phyloP scores from a whole-genome alignment of 1,284 basidiomycete species.

The Cryptococcus neoformans region DNA sequence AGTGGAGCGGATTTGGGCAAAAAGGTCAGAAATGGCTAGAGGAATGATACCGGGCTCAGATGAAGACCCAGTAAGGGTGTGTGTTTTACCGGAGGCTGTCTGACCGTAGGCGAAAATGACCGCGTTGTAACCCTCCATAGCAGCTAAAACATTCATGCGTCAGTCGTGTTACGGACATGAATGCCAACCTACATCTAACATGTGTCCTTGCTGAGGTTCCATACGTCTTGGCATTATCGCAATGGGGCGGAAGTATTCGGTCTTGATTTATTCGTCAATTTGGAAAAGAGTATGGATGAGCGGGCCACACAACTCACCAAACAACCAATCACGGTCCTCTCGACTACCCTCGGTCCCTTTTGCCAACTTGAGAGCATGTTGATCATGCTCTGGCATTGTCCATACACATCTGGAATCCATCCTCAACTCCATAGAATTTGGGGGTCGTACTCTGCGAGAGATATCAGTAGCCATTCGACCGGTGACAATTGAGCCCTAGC shows the following conservation, averaged over 20 bases:
- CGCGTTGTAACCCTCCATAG: conserved; percentile 95
- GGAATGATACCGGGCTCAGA: conserved; percentile 92
- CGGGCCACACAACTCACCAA: conserved; percentile 46
- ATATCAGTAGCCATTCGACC: background rate
- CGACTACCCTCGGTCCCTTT: conserved; percentile 31
- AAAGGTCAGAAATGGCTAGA: conserved; percentile 66
- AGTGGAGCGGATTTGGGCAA: conserved; percentile 50
- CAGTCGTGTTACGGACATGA: background rate
- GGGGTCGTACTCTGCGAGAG: conserved; percentile 63
- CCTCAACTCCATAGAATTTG: conserved; percentile 49
- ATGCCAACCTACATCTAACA: conserved; percentile 56
- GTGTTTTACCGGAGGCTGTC: conserved; percentile 77
- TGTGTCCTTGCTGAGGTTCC: conserved; percentile 77
- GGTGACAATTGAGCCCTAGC: background rate
- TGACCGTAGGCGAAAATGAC: conserved; percentile 89
- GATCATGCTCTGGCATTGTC: conserved; percentile 36
- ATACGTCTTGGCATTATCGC: conserved; percentile 79
- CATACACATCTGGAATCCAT: conserved; percentile 31
- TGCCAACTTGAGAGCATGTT: conserved; percentile 38
- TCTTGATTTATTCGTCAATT: conserved; percentile 29
- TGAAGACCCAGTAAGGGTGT: conserved; percentile 77
- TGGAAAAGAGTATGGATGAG: conserved; percentile 39
- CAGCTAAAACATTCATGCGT: conserved; percentile 53
- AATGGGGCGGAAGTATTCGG: conserved; percentile 52
- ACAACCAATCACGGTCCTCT: conserved; percentile 47